Evolutionary conservation across 495 filamentous ascomycete species (phyloP).

Genomic region (Neurospora sp.): DNA sequence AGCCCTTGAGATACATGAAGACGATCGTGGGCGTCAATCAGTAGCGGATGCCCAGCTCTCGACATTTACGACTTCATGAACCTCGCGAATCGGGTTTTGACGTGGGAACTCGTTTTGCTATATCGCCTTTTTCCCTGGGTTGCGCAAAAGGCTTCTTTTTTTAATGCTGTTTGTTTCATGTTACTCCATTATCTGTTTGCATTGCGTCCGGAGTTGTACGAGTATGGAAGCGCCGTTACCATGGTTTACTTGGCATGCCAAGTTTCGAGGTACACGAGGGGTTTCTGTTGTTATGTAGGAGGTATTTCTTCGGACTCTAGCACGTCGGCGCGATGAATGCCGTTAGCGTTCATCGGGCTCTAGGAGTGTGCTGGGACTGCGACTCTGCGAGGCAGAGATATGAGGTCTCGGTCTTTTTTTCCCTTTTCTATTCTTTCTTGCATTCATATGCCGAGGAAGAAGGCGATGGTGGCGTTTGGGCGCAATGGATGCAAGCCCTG

Average conservation of each 20-base stretch:
- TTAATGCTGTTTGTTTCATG: slow-evolving; percentile 10
- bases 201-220: slow-evolving; percentile 27
- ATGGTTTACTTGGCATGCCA: neutral
- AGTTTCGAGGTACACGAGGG: neutral
- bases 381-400: neutral
- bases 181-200: slow-evolving; percentile 13
- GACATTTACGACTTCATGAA: slow-evolving; percentile 18
- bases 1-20: neutral
- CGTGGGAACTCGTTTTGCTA: slow-evolving; percentile 3
- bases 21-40: neutral
- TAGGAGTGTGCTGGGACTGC: neutral
- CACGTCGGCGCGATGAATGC: neutral
- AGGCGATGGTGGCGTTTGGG: neutral
- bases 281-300: neutral
- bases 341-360: neutral
- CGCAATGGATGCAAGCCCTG: neutral
- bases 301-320: neutral
- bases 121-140: neutral
- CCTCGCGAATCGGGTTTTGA: slow-evolving; percentile 7
- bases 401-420: neutral
- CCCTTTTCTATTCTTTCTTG: neutral
- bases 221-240: slow-evolving; percentile 1
- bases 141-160: neutral
- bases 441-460: neutral
- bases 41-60: neutral